phyloP scores from a whole-genome alignment of 2,329 filamentous ascomycete species.

The Huntiella decipiens region DNA sequence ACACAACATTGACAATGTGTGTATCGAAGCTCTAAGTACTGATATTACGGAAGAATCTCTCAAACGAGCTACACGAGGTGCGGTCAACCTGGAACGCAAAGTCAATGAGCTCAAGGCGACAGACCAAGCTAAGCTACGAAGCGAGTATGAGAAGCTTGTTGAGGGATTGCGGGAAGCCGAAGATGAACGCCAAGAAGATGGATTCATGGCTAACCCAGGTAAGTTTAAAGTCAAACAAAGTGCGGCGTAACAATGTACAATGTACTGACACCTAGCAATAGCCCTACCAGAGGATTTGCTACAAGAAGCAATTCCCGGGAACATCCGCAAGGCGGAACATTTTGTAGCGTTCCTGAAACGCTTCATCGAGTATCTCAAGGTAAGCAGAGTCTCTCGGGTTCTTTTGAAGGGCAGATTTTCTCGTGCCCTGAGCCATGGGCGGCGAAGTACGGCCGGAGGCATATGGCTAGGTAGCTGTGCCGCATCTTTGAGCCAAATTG shows the following conservation, averaged over 20 bases:
- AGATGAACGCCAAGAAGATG: conserved; percentile 77
- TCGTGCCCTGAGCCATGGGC: too few relatives aligned
- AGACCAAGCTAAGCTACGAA: conserved; percentile 83
- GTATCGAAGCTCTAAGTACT: conserved; percentile 91
- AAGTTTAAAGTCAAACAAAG: conserved; percentile 11
- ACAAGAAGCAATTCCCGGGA: conserved; percentile 89
- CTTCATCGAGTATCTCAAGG: conserved; percentile 92
- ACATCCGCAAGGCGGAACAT: conserved; percentile 88
- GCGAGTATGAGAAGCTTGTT: conserved; percentile 87
- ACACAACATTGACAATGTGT: conserved; percentile 98
- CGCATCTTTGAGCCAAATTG: too few relatives aligned
- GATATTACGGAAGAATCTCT: conserved; percentile 92
- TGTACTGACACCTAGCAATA: conserved; percentile 12
- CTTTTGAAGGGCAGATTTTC: too few relatives aligned
- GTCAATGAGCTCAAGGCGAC: conserved; percentile 92
- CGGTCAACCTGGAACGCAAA: conserved; percentile 73
- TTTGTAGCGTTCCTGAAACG: conserved; percentile 88
- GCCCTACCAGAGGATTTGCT: conserved; percentile 83
- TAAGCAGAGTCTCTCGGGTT: conserved; percentile 13
- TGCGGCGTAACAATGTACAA: not conserved
- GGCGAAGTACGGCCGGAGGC: too few relatives aligned
- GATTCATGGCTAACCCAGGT: conserved; percentile 82
- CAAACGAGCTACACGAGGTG: conserved; percentile 74
- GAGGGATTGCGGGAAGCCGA: conserved; percentile 78
- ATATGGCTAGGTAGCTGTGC: too few relatives aligned